Evolutionary conservation across 495 filamentous ascomycete species (phyloP).

Genomic region (Penicillium parvum): DNA sequence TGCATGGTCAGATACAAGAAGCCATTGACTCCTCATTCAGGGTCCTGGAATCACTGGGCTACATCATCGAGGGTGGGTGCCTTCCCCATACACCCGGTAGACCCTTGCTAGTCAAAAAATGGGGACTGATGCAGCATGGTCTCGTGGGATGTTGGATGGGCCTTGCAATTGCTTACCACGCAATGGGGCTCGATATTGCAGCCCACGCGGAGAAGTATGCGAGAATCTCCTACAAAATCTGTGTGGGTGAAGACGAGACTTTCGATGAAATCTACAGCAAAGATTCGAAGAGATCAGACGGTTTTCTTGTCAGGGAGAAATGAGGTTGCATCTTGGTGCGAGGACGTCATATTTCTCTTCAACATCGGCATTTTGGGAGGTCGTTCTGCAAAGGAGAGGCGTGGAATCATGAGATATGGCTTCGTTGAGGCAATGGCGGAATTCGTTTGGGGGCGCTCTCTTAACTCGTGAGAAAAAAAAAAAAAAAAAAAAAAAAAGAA

Average conservation of each 20-base stretch:
- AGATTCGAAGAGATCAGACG: background rate
- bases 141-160: slow-evolving; percentile 29
- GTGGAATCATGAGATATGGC: too few relatives aligned
- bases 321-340: too few relatives aligned
- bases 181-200: slow-evolving; percentile 24
- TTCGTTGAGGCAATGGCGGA: too few relatives aligned
- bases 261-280: slow-evolving; percentile 20
- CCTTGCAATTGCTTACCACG: slow-evolving; percentile 24
- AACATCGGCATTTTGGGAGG: too few relatives aligned
- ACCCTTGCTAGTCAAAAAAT: slow-evolving; percentile 34
- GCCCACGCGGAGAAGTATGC: slow-evolving; percentile 29
- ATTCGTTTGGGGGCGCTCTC: too few relatives aligned
- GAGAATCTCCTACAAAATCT: slow-evolving; percentile 33
- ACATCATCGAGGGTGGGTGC: slow-evolving; percentile 18
- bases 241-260: slow-evolving; percentile 39
- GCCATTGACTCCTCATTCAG: slow-evolving; percentile 22
- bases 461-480: too few relatives aligned
- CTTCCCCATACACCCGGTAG: background rate
- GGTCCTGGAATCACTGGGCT: slow-evolving; percentile 19
- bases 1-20: slow-evolving; percentile 6
- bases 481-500: too few relatives aligned
- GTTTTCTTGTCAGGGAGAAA: too few relatives aligned
- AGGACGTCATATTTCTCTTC: too few relatives aligned
- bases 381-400: too few relatives aligned
- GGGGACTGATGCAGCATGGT: slow-evolving; percentile 30